A percentile compares a stretch with the other conserved stretches of the same genome.
phyloP scores from a whole-genome alignment of 2,329 filamentous ascomycete species.

The Penicillium hordei region DNA sequence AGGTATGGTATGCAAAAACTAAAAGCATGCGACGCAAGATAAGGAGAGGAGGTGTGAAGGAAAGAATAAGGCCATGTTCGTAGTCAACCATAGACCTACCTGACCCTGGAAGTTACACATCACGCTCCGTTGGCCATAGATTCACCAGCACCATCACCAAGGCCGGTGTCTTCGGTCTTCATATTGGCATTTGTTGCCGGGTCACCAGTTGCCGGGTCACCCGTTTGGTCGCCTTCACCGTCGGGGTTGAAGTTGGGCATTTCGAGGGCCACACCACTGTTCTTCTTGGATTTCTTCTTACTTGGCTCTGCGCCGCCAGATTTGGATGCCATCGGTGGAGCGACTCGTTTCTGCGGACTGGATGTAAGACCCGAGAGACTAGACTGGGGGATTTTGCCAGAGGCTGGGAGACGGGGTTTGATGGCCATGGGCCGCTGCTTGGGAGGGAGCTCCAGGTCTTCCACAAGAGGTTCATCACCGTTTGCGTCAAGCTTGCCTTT shows the following conservation, averaged over 20 bases:
- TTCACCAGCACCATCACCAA: constrained; percentile 34
- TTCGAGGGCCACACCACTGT: constrained; percentile 34
- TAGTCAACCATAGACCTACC: constrained; percentile 22
- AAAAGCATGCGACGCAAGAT: background rate
- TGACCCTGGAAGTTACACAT: constrained; percentile 31
- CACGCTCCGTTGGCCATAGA: constrained; percentile 6
- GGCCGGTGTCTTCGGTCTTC: constrained; percentile 18
- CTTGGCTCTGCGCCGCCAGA: constrained; percentile 35
- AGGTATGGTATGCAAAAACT: background rate
- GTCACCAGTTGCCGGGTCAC: too few species aligned
- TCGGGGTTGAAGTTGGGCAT: constrained; percentile 22
- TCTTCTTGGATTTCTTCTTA: constrained; percentile 47
- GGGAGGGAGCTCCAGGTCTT: constrained; percentile 90
- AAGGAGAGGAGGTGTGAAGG: background rate
- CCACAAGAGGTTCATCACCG: constrained; percentile 75
- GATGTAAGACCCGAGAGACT: constrained; percentile 30
- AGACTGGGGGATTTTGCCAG: constrained; percentile 45
- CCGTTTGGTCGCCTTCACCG: constrained; percentile 32
- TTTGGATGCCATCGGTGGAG: constrained; percentile 33
- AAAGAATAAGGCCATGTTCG: constrained; percentile 19
- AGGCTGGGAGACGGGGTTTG: constrained; percentile 47
- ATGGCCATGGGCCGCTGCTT: constrained; percentile 69
- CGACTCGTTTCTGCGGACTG: constrained; percentile 45
- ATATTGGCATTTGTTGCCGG: constrained; percentile 19
- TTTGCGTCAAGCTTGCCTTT: constrained; percentile 83